phyloP scores from a whole-genome alignment of 495 filamentous ascomycete genomes.

The Cairneyella variabilis region DNA sequence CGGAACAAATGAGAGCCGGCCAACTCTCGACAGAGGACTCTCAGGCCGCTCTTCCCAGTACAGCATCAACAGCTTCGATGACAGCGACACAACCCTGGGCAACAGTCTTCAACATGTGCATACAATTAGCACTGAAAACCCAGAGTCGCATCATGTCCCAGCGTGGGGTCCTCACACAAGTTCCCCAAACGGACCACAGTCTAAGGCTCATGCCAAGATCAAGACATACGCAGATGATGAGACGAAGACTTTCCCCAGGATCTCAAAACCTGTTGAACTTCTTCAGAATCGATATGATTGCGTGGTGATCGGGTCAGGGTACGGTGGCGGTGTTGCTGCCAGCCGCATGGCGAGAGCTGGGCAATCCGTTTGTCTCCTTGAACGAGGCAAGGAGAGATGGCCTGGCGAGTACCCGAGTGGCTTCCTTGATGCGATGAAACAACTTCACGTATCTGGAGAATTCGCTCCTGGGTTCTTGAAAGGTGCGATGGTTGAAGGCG shows the following conservation, averaged over 20 bases:
- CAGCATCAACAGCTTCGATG: conserved; percentile 5
- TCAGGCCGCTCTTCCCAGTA: conserved; percentile 9
- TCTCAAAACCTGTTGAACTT: conserved; percentile 53
- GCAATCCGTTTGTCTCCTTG: conserved; percentile 57
- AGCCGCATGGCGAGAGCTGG: conserved; percentile 60
- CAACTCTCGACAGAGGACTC: neutral
- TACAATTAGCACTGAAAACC: neutral
- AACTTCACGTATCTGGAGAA: conserved; percentile 56
- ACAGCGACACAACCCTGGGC: neutral
- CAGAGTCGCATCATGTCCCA: conserved; percentile 13
- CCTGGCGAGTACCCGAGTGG: conserved; percentile 58
- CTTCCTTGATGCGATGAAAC: conserved; percentile 37
- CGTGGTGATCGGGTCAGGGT: conserved; percentile 64
- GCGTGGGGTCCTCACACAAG: conserved; percentile 14
- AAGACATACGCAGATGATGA: conserved; percentile 40
- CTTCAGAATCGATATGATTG: conserved; percentile 58
- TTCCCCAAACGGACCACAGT: conserved; percentile 29
- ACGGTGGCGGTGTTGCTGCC: conserved; percentile 64
- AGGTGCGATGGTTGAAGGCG: conserved; percentile 38
- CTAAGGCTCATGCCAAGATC: conserved; percentile 34
- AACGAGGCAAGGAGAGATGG: conserved; percentile 60
- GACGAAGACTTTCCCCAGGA: conserved; percentile 40
- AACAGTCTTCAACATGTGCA: neutral
- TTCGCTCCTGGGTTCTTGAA: conserved; percentile 37
- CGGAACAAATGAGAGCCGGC: neutral